These are phyloP conservation scores for Solanum hybrid DNA, from an alignment of 305 asterid genomes.

Conservation along the genomic window DNA sequence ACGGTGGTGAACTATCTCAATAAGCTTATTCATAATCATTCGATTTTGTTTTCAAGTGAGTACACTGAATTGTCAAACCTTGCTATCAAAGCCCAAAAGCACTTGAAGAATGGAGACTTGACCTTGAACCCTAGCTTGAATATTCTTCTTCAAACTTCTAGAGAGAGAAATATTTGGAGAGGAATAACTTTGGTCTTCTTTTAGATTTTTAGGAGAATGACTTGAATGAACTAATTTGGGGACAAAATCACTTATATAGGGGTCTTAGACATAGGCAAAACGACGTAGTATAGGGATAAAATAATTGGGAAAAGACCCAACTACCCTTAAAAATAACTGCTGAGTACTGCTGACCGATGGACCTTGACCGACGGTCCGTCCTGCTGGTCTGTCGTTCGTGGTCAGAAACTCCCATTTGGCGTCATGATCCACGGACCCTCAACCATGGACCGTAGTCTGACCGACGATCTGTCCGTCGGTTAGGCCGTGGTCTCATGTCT, in stretches of 20 bases:
- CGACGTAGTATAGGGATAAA: neutral
- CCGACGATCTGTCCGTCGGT: too few species aligned
- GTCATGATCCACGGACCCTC: too few species aligned
- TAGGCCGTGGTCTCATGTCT: too few species aligned
- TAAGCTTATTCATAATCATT: neutral
- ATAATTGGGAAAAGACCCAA: neutral
- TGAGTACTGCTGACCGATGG: neutral
- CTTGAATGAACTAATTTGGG: neutral
- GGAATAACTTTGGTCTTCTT: neutral
- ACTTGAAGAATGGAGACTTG: neutral
- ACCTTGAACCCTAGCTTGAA: neutral
- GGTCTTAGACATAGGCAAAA: neutral
- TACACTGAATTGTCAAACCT: neutral
- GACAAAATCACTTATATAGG: neutral
- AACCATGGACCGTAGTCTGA: too few species aligned
- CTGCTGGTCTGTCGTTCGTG: neutral
- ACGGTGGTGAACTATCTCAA: neutral
- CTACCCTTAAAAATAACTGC: neutral
- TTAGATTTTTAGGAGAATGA: neutral
- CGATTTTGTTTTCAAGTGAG: neutral
- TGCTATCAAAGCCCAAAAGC: neutral
- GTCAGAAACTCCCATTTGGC: too few species aligned
- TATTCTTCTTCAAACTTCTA: neutral
- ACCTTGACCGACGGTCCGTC: neutral
- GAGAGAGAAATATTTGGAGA: neutral